Evolutionary conservation across 345 rosid species (phyloP).

Genomic region (Streptanthus diversifolius): DNA sequence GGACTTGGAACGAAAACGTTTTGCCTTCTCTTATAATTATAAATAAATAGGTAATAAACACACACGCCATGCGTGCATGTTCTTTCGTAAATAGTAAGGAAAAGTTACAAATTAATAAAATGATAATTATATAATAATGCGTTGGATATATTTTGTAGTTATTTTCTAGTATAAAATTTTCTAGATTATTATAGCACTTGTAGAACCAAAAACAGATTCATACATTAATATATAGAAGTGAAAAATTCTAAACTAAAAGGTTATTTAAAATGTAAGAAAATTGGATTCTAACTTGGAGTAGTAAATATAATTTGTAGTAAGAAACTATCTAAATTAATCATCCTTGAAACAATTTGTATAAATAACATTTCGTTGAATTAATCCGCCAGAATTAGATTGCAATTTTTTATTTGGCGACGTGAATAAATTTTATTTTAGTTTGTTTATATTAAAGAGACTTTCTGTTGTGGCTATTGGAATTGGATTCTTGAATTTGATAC

Average conservation of each 20-base stretch:
- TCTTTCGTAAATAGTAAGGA: neutral
- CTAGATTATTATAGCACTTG: neutral
- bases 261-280: neutral
- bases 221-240: neutral
- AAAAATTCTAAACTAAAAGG: neutral
- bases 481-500: conserved; percentile 38
- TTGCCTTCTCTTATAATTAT: neutral
- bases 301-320: neutral
- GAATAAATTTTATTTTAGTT: neutral
- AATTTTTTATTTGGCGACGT: neutral
- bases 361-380: neutral
- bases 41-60: neutral
- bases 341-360: neutral
- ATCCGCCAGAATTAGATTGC: neutral
- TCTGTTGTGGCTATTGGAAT: conserved; percentile 28
- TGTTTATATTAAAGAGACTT: conserved; percentile 19
- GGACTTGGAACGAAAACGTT: neutral
- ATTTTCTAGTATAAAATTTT: too few relatives aligned
- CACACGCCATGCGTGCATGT: neutral
- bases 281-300: neutral
- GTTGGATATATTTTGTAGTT: too few relatives aligned
- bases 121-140: neutral
- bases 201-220: neutral
- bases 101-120: neutral
- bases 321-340: neutral